Base-by-base conservation (phyloP, 805 yeast species). In the Citeromyces matritensis region DNA sequence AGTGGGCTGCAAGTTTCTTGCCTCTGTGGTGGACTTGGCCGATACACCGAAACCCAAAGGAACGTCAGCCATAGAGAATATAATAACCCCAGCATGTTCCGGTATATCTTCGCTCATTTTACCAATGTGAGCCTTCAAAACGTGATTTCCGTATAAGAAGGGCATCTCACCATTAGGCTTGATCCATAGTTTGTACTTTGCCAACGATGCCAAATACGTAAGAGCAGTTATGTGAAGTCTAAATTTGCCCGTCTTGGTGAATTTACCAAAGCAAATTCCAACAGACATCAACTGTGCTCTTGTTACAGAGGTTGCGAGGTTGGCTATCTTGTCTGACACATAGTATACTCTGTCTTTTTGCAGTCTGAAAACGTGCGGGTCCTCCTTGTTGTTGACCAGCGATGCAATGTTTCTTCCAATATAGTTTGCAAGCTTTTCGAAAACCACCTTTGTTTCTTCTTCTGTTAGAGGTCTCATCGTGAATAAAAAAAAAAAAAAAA, bases 111-210 rank as follows among this genome's bases (percentile, higher is more conserved):
- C 98, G 34, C 94, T 80, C 81, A 91, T 84, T 45, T 85, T 78
- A 24, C 98, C 98, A 35, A 91, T 67, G 51, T 91, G 98, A 4
- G 98, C 98, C 52, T 91, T 91, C 43, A 91, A 64, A 17, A 88
- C 88, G 53, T 91, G 95, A 60, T 91, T 91, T 24, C 98, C 98
- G 45, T 91, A 91, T 41, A 91, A 58, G 51, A 79, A 91, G 9
- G 98, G 97, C 98, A 91, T 91, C 57, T 91, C 98, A 45, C 98
- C 98, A 49, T 91, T 91, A 32, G 73, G 75, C 55, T 91, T 91
- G 56, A 91, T 83, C 98, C 98, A 91, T 26, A 91, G 64, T 58
- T 88, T 91, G 60, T 77, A 85, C 53, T 81, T 82, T 31, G 98
- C 96, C 50, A 78, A 76, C 44, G 82, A 78, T 2, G 94, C 78